These are phyloP conservation scores for Pichia sp. DNA, from an alignment of 1,139 yeast genomes.

Conservation along the genomic window DNA sequence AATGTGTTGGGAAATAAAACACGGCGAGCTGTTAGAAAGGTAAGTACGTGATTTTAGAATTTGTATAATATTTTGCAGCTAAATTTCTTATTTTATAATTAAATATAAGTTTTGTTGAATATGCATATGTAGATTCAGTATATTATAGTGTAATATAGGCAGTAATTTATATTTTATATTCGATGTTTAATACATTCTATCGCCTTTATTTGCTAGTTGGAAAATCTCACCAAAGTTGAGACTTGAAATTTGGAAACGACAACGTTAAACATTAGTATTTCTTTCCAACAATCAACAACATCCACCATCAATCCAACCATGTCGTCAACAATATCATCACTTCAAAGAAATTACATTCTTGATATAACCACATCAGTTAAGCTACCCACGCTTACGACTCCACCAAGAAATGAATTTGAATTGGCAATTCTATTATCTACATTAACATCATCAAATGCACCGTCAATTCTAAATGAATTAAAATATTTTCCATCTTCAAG, in stretches of 20 bases:
- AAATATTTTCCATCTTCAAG: not conserved
- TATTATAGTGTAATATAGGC: too few relatives aligned
- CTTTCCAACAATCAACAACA: not conserved
- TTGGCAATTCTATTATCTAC: not conserved
- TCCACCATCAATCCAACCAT: not conserved
- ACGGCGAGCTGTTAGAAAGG: conserved; percentile 19
- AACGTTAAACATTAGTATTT: not conserved
- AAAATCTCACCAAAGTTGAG: too few relatives aligned
- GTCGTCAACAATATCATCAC: not conserved
- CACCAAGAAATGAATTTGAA: not conserved
- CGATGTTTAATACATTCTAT: too few relatives aligned
- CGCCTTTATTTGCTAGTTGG: too few relatives aligned
- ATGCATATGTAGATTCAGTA: not conserved
- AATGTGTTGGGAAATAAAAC: conserved; percentile 52
- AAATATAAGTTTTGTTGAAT: not conserved
- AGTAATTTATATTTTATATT: too few relatives aligned
- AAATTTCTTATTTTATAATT: not conserved
- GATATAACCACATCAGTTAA: not conserved
- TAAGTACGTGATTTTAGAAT: not conserved
- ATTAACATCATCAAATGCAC: not conserved
- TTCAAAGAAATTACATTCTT: not conserved
- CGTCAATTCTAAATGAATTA: not conserved
- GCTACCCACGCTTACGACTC: not conserved
- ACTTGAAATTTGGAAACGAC: not conserved
- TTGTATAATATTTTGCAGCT: not conserved